Percentiles rank a stretch among this genome's conserved stretches.
phyloP scores from a whole-genome alignment of 352 stramenopile genomes.

The Phytophthora pini region DNA sequence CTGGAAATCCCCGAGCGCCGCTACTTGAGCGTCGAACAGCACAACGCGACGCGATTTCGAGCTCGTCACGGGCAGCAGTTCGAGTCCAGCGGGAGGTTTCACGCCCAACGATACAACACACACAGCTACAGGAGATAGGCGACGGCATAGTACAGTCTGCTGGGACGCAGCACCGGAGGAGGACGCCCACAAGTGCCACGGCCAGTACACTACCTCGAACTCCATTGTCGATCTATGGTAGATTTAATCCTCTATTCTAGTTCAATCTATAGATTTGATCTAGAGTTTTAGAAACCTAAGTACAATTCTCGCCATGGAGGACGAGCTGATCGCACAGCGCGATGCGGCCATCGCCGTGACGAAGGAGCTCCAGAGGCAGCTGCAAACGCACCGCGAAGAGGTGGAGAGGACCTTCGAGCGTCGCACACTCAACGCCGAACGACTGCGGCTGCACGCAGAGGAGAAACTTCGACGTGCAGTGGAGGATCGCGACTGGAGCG shows the following conservation, averaged over 20 bases:
- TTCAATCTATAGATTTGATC: no score
- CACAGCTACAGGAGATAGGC: conserved; percentile 19
- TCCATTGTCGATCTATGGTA: conserved; percentile 5
- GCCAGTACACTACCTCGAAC: conserved; percentile 56
- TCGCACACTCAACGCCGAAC: conserved; percentile 72
- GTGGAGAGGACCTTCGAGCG: conserved; percentile 68
- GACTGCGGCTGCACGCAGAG: conserved; percentile 69
- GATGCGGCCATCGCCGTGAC: conserved; percentile 79
- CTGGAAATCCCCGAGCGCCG: conserved; percentile 27
- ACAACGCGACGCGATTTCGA: conserved; percentile 23
- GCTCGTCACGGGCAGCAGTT: conserved; percentile 15
- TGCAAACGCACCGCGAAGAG: conserved; percentile 55
- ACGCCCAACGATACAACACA: conserved; percentile 41
- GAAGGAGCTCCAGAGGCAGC: conserved; percentile 73
- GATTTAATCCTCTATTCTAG: no score
- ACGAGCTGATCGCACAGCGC: conserved; percentile 76
- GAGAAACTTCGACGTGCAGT: conserved; percentile 52
- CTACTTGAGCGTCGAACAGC: conserved; percentile 37
- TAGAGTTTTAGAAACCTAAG: no score
- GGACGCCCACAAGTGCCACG: conserved; percentile 32
- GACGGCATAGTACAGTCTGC: conserved; percentile 26
- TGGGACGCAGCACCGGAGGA: conserved; percentile 1
- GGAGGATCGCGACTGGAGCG: conserved; percentile 62
- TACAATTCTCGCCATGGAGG: conserved; percentile 51
- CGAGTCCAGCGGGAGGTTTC: conserved; percentile 7